Evolutionary conservation across 176 grass and related monocot genomes (phyloP), one percentile per base, ranked within the genome.

Genomic region (Stipa capillata): DNA sequence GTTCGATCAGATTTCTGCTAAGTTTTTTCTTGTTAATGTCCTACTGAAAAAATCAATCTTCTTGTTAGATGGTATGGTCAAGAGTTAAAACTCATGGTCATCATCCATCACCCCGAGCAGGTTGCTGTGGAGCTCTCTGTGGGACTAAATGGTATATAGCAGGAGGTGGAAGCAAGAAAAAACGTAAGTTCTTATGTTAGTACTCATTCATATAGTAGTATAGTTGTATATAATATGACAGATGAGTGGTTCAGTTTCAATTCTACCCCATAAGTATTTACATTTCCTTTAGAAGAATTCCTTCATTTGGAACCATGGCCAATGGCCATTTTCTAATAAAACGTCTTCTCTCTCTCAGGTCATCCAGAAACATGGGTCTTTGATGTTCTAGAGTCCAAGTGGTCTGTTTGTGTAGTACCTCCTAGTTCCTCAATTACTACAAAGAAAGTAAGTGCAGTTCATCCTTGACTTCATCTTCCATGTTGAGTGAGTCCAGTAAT

Each of bases 91-190:
- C 86, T 32, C 75, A 85, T 61, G 96, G 96, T 58, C 84, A 90
- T 85, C 96, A 95, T 86, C 96, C 92, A 61, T 99, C 96, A 20
- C 87, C 96, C 72, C 84, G 96, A 84, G 89, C 96, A 35, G 92
- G 96, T 82, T 99, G 92, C 74, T 89, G 92, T 25, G 96, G 96
- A 39, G 88, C 88, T 85, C 96, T 99, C 36, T 99, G 87, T 87
- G 96, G 96, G 20, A 89, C 92, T 81, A 99, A 99, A 84, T 99
- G 96, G 96, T 99, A 95, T 83, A 99, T 99, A 56, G 54, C 86
- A 34, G 96, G 96, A 0, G 96, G 96, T 66, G 92, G 96, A 92
- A 99, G 96, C 83, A 99, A 95, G 90, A 98, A 92, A 91, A 95
- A 87, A 77, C 81, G 96, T 99, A 87, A 45, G 89, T 65, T 85